Conservation (phyloP, 208 protist species). For the Wallacemonas sp. region DNA sequence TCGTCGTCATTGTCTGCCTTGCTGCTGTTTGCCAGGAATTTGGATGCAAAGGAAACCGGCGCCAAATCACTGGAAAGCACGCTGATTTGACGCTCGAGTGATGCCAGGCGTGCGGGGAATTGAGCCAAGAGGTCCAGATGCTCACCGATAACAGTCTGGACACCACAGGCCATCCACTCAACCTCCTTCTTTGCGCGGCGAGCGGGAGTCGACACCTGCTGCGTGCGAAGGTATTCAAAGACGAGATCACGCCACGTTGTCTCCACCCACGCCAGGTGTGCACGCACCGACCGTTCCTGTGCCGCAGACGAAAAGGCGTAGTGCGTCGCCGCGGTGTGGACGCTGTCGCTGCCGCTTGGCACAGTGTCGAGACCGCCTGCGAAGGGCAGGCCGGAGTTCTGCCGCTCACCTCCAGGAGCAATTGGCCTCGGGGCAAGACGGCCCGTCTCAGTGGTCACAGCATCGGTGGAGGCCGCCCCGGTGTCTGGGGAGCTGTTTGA, state of each 20-base stretch:
- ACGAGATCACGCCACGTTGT: conserved; percentile 3
- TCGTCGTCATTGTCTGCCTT: conserved; percentile 7
- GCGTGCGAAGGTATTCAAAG: conserved; percentile 4
- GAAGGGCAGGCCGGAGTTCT: too few relatives aligned
- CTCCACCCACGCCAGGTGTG: not conserved
- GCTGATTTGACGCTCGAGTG: conserved; percentile 24
- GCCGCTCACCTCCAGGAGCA: too few relatives aligned
- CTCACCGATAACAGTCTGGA: conserved; percentile 24
- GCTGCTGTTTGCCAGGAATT: conserved; percentile 1
- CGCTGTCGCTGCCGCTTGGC: too few relatives aligned
- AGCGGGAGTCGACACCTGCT: conserved; percentile 7
- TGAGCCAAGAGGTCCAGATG: conserved; percentile 23
- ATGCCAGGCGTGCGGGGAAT: conserved; percentile 29
- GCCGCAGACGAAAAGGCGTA: not conserved
- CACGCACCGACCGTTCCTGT: not conserved
- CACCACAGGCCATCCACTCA: conserved; percentile 26
- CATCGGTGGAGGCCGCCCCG: too few relatives aligned
- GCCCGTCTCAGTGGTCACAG: too few relatives aligned
- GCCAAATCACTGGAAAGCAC: conserved; percentile 10
- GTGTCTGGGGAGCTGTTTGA: too few relatives aligned
- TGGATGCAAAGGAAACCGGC: not conserved
- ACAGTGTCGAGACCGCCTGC: too few relatives aligned
- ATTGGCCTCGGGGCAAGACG: too few relatives aligned
- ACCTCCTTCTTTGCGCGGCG: conserved; percentile 16
- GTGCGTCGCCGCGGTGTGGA: not conserved